phyloP scores from a whole-genome alignment of 169 alveolate species.

The Plasmodium fragile region DNA sequence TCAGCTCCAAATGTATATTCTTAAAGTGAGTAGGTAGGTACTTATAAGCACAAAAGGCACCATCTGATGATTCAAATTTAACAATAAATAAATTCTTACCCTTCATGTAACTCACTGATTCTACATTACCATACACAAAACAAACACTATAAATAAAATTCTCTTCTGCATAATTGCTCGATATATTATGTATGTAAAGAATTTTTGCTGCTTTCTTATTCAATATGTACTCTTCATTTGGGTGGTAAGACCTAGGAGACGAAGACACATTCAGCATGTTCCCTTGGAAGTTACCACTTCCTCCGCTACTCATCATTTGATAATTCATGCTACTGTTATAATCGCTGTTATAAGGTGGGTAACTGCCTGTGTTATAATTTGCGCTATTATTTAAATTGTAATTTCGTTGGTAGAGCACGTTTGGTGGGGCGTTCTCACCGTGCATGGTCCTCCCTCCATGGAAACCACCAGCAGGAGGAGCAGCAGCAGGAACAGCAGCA shows the following conservation, averaged over 20 bases:
- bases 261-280: background rate
- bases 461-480: background rate
- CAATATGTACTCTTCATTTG: constrained; percentile 42
- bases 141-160: constrained; percentile 71
- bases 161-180: constrained; percentile 46
- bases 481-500: too few relatives aligned
- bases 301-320: background rate
- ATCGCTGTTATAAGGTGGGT: background rate
- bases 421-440: background rate
- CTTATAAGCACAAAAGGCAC: constrained; percentile 63
- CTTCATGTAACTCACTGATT: constrained; percentile 58
- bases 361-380: constrained; percentile 8
- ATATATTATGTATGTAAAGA: constrained; percentile 45
- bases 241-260: constrained; percentile 7
- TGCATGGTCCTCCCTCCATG: background rate
- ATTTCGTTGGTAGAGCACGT: background rate
- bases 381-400: background rate
- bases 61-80: constrained; percentile 34
- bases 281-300: background rate
- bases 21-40: constrained; percentile 55
- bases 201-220: constrained; percentile 58
- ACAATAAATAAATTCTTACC: constrained; percentile 63
- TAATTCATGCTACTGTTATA: background rate
- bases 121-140: constrained; percentile 61
- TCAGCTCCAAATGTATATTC: constrained; percentile 24